A percentile compares a stretch with the other conserved stretches of the same genome.
Evolutionary conservation across 225 moss, liverwort and hornwort species (phyloP).

Genomic region (Polytrichum formosum): DNA sequence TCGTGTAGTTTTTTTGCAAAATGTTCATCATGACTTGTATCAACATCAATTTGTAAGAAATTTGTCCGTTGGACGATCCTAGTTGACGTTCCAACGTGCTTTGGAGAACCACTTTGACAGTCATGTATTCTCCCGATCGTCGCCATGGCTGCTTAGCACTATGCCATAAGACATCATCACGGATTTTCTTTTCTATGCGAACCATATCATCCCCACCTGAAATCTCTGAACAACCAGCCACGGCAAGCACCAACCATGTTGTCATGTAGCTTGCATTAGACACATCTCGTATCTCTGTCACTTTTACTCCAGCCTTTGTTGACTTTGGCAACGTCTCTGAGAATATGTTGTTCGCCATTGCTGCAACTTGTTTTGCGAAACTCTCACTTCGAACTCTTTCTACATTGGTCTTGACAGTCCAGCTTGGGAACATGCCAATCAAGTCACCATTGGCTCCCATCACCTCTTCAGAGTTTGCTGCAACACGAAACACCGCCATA

Average conservation of each 20-base stretch:
- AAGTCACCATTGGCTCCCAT: constrained; percentile 11
- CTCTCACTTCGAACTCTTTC: constrained; percentile 14
- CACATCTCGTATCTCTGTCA: constrained; percentile 21
- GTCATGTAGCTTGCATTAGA: constrained; percentile 25
- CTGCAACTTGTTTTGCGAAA: constrained; percentile 24
- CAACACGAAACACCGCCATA: constrained; percentile 20
- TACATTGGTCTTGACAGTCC: constrained; percentile 18
- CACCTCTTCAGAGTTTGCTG: constrained; percentile 15
- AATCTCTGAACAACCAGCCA: constrained; percentile 16
- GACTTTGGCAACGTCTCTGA: constrained; percentile 15
- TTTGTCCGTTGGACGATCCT: background rate
- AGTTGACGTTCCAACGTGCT: constrained; percentile 9
- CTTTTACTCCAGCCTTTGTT: constrained; percentile 2
- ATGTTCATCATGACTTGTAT: constrained; percentile 4
- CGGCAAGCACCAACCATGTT: constrained; percentile 19
- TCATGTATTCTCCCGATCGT: constrained; percentile 29
- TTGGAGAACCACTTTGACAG: constrained; percentile 30
- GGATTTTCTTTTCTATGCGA: constrained; percentile 26
- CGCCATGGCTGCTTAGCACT: constrained; percentile 16
- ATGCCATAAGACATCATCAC: constrained; percentile 26
- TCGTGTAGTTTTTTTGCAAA: background rate
- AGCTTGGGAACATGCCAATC: constrained; percentile 14
- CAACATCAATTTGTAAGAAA: constrained; percentile 21
- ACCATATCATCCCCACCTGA: constrained; percentile 9
- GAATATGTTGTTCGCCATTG: constrained; percentile 13